These are phyloP conservation scores for Coemansia sp. DNA, from an alignment of 192 early-diverging fungal genomes.

Conservation along the genomic window DNA sequence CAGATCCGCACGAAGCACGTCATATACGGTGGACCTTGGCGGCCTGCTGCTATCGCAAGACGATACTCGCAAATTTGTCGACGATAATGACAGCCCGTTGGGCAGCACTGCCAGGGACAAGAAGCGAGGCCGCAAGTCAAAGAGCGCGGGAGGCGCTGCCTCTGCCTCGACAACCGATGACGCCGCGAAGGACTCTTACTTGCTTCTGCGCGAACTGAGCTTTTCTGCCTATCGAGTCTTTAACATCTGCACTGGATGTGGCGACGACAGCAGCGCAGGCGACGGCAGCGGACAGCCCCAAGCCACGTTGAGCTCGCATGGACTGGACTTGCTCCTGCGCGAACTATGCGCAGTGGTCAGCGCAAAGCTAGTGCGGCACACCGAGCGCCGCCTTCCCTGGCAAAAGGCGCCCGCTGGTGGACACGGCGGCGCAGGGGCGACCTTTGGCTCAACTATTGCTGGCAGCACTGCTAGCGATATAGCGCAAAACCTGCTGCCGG, in stretches of 20 bases:
- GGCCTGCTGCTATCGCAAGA: slow-evolving; percentile 46
- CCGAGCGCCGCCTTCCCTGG: slow-evolving; percentile 28
- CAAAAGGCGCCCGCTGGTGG: neutral
- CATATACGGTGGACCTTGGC: slow-evolving; percentile 29
- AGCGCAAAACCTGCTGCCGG: slow-evolving; percentile 21
- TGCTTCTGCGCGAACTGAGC: slow-evolving; percentile 45
- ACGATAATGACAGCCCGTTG: neutral
- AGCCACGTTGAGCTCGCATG: slow-evolving; percentile 17
- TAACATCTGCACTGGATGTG: neutral
- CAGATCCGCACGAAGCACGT: neutral
- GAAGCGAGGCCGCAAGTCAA: slow-evolving; percentile 36
- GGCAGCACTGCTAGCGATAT: slow-evolving; percentile 31
- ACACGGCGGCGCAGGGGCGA: slow-evolving; percentile 14
- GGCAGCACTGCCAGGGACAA: neutral
- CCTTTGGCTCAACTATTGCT: slow-evolving; percentile 43
- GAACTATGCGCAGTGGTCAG: slow-evolving; percentile 26
- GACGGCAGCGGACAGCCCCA: neutral
- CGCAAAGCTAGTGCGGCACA: slow-evolving; percentile 35
- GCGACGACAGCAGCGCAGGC: neutral
- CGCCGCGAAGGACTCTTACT: slow-evolving; percentile 15
- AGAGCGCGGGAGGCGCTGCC: neutral
- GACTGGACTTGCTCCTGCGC: slow-evolving; percentile 27
- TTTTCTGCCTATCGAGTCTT: slow-evolving; percentile 42
- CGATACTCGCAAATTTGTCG: slow-evolving; percentile 37
- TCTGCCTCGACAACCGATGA: slow-evolving; percentile 3